Conservation (phyloP, 495 filamentous ascomycete species). For the Zalerion maritima region DNA sequence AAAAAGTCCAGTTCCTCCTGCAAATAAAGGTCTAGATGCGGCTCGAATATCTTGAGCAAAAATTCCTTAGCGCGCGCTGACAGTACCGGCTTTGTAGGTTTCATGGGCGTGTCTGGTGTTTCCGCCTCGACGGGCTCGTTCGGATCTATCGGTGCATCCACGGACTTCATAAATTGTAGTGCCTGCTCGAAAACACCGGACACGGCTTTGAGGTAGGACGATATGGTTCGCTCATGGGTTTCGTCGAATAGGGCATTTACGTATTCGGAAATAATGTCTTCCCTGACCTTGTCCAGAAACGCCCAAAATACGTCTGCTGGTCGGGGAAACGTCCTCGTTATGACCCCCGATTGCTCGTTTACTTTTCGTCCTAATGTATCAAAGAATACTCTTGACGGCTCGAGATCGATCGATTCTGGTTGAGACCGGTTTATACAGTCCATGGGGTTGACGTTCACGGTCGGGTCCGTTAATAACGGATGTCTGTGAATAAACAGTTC, state of each 20-base stretch:
- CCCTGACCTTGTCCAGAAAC: conserved; percentile 68
- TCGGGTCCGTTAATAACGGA: conserved; percentile 59
- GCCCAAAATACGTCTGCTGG: conserved; percentile 54
- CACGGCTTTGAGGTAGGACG: conserved; percentile 73
- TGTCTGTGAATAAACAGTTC: conserved; percentile 83
- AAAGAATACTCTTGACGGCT: conserved; percentile 74
- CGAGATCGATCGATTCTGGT: conserved; percentile 48
- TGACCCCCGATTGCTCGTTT: conserved; percentile 71
- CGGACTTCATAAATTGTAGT: conserved; percentile 52
- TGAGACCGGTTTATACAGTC: conserved; percentile 64
- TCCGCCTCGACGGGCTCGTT: conserved; percentile 9
- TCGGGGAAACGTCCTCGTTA: conserved; percentile 76
- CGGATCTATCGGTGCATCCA: conserved; percentile 38
- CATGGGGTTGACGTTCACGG: conserved; percentile 58
- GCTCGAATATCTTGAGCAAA: conserved; percentile 64
- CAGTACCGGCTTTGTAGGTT: too few species aligned
- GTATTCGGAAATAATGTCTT: conserved; percentile 79
- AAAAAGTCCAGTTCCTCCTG: conserved; percentile 86
- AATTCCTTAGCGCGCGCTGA: conserved; percentile 40
- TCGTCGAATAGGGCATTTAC: conserved; percentile 79
- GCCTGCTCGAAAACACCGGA: conserved; percentile 78
- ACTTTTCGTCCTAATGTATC: conserved; percentile 52
- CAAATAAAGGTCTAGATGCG: conserved; percentile 84
- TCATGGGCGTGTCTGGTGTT: too few species aligned
- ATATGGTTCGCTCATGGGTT: conserved; percentile 59